Conservation (phyloP, 345 rosid species). For the Erucastrum elatum region DNA sequence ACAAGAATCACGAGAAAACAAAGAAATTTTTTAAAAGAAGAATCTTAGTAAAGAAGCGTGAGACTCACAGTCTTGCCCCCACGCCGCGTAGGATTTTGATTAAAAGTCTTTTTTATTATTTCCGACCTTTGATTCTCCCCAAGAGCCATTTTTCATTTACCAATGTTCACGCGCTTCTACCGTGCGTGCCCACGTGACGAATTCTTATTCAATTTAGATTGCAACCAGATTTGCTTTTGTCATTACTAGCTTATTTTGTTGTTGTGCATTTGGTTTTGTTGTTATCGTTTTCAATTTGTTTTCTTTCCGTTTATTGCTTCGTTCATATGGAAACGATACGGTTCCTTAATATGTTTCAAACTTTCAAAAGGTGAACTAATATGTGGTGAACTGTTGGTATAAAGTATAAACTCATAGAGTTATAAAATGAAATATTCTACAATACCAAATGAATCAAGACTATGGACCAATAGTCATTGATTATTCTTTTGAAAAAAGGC, state of each 20-base stretch:
- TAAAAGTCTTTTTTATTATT: background rate
- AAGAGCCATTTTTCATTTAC: slow-evolving; percentile 17
- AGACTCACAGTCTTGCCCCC: slow-evolving; percentile 30
- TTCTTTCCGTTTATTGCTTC: background rate
- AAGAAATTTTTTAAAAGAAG: slow-evolving; percentile 7
- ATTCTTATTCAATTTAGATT: background rate
- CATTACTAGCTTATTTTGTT: background rate
- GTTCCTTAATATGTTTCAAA: background rate
- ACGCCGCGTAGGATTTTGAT: slow-evolving; percentile 21
- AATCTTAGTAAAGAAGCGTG: slow-evolving; percentile 30
- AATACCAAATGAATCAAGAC: background rate
- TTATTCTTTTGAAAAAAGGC: no score
- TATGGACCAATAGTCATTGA: background rate
- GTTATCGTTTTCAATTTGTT: slow-evolving; percentile 1
- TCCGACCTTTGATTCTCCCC: slow-evolving; percentile 30
- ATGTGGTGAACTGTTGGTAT: background rate
- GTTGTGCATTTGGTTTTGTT: background rate
- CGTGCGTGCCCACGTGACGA: slow-evolving; percentile 35
- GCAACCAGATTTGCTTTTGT: slow-evolving; percentile 30
- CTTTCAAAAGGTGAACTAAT: background rate
- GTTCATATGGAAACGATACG: background rate
- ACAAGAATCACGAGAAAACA: slow-evolving; percentile 27
- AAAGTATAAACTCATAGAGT: background rate
- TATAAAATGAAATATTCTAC: background rate
- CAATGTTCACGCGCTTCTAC: background rate